Percentiles rank a stretch among this genome's conserved stretches.
Conservation (phyloP, 148 eudicot genomes). For the Vaccinium corymbosum region DNA sequence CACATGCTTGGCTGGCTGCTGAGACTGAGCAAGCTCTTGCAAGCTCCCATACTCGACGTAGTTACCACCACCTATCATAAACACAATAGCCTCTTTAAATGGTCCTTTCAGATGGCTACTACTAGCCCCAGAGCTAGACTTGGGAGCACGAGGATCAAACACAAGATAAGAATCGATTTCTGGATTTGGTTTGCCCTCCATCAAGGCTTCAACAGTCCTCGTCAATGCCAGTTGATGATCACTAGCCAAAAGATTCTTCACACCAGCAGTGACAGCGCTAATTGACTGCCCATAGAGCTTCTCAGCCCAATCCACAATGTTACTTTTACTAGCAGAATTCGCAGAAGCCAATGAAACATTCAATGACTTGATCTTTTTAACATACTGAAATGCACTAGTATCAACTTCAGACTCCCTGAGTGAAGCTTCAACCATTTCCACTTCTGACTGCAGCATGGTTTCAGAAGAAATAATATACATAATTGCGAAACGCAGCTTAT, state of each 20-base stretch:
- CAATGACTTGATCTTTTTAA: conserved; percentile 84
- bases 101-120: conserved; percentile 80
- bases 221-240: conserved; percentile 85
- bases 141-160: conserved; percentile 97
- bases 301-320: conserved; percentile 95
- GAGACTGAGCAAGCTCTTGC: conserved; percentile 74
- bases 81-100: conserved; percentile 93
- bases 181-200: conserved; percentile 94
- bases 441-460: conserved; percentile 65
- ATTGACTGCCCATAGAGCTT: conserved; percentile 87
- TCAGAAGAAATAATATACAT: conserved; percentile 87
- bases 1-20: conserved; percentile 64
- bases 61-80: conserved; percentile 98
- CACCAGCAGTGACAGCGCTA: conserved; percentile 93
- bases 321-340: conserved; percentile 74
- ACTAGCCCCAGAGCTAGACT: conserved; percentile 60
- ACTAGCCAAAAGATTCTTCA: conserved; percentile 75
- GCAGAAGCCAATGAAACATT: conserved; percentile 82
- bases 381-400: conserved; percentile 89
- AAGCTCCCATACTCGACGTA: conserved; percentile 87
- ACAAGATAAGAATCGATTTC: conserved; percentile 76
- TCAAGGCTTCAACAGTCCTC: conserved; percentile 87
- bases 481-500: conserved; percentile 88
- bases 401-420: conserved; percentile 88
- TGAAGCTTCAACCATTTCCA: conserved; percentile 75